Conservation (phyloP, 148 eudicot genomes). For the Amaranthus palmeri region DNA sequence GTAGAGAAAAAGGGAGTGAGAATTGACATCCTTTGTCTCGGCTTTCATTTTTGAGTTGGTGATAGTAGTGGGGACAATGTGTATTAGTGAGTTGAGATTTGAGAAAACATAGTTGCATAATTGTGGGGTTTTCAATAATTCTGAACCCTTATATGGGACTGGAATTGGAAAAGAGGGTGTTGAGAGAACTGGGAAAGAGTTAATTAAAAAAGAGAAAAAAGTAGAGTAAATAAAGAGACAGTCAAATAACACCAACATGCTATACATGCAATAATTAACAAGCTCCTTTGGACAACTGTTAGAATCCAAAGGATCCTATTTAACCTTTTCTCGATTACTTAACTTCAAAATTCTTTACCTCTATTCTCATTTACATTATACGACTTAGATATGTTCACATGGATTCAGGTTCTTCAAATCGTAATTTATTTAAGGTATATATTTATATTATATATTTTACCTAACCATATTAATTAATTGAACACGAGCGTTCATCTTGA, state of each 20-base stretch:
- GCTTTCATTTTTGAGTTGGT: background rate
- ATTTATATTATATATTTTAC: too few relatives aligned
- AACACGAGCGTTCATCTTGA: too few relatives aligned
- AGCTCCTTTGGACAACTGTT: background rate
- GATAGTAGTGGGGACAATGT: background rate
- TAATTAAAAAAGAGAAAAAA: too few relatives aligned
- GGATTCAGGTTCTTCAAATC: too few relatives aligned
- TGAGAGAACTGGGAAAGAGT: background rate
- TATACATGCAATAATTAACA: background rate
- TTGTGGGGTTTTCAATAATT: background rate
- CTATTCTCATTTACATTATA: too few relatives aligned
- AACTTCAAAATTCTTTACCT: too few relatives aligned
- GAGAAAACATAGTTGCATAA: background rate
- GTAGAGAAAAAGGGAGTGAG: background rate
- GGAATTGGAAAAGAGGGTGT: background rate
- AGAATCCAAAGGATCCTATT: background rate
- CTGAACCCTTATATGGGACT: background rate
- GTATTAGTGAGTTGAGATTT: background rate
- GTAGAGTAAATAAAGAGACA: background rate
- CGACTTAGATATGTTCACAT: too few relatives aligned
- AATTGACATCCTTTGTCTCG: background rate
- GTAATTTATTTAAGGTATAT: too few relatives aligned
- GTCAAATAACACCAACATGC: background rate
- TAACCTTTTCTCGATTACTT: too few relatives aligned
- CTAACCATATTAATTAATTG: too few relatives aligned